These are phyloP conservation scores for Metarhizium brunneum DNA, from an alignment of 2,329 filamentous ascomycete genomes.

Conservation along the genomic window DNA sequence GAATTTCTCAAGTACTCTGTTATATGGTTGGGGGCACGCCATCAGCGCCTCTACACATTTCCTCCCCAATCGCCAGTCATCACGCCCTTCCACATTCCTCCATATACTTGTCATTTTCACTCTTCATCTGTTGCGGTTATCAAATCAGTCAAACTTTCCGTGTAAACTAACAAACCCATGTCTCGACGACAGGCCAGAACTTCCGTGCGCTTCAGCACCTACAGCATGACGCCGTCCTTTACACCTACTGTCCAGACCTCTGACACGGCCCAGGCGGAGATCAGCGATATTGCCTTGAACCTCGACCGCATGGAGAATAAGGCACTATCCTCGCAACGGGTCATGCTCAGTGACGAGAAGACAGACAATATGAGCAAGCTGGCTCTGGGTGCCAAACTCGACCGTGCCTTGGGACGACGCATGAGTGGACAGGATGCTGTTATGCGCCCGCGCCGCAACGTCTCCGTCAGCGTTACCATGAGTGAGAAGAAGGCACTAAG, in stretches of 20 bases:
- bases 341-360: slow-evolving; percentile 66
- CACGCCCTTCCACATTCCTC: too few relatives aligned
- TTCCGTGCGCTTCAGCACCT: slow-evolving; percentile 50
- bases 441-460: slow-evolving; percentile 50
- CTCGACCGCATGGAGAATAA: slow-evolving; percentile 87
- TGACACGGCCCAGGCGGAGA: slow-evolving; percentile 48
- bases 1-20: not conserved
- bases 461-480: slow-evolving; percentile 10
- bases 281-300: slow-evolving; percentile 64
- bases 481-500: slow-evolving; percentile 28
- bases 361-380: slow-evolving; percentile 75
- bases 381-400: slow-evolving; percentile 81
- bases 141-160: not conserved
- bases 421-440: slow-evolving; percentile 86
- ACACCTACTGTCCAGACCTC: slow-evolving; percentile 44
- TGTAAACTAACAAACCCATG: slow-evolving; percentile 7
- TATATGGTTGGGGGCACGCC: not conserved
- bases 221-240: slow-evolving; percentile 52
- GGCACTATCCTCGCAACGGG: slow-evolving; percentile 68
- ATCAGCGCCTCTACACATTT: too few relatives aligned
- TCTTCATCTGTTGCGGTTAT: not conserved
- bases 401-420: slow-evolving; percentile 74
- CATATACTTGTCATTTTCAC: not conserved
- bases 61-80: too few relatives aligned
- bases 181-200: slow-evolving; percentile 34